phyloP scores from a whole-genome alignment of 2,329 filamentous ascomycete species.

The Pyrenochaeta sp. region DNA sequence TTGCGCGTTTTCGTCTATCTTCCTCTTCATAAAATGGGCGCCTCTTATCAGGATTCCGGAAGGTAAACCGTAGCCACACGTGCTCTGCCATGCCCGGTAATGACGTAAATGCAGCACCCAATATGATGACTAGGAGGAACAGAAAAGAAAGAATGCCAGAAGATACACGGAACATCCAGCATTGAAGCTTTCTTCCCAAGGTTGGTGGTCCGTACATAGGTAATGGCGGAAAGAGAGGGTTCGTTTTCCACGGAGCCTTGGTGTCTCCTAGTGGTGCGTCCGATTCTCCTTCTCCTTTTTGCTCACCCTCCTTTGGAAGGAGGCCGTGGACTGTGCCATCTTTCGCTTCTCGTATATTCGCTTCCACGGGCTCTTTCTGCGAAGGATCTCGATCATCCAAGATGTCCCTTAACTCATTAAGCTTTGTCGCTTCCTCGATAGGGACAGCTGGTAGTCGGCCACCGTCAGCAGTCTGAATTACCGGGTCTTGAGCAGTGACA shows the following conservation, averaged over 20 bases:
- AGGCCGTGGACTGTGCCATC: constrained; percentile 54
- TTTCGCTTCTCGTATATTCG: constrained; percentile 50
- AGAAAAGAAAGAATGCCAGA: constrained; percentile 80
- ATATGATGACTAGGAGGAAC: constrained; percentile 79
- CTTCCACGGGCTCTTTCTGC: constrained; percentile 34
- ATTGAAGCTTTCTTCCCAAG: constrained; percentile 70
- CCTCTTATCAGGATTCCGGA: constrained; percentile 66
- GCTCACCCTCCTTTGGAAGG: constrained; percentile 28
- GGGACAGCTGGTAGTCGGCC: constrained; percentile 73
- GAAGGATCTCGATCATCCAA: constrained; percentile 52
- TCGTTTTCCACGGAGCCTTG: constrained; percentile 72
- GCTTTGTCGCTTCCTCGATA: constrained; percentile 72
- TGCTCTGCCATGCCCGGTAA: constrained; percentile 63
- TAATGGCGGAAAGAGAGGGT: constrained; percentile 84
- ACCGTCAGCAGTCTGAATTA: constrained; percentile 74
- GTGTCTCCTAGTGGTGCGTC: constrained; percentile 55
- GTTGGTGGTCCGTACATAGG: constrained; percentile 83
- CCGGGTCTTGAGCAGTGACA: constrained; percentile 73
- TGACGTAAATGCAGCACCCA: constrained; percentile 75
- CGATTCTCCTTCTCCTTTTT: constrained; percentile 53
- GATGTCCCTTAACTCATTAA: constrained; percentile 70
- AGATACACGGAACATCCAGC: constrained; percentile 68
- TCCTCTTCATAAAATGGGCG: constrained; percentile 81
- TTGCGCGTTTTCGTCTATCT: constrained; percentile 62
- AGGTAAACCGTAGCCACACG: constrained; percentile 63